A percentile compares a stretch with the other conserved stretches of the same genome.
Evolutionary conservation across 1,284 basidiomycete genomes (phyloP).

Genomic region (Cryptococcus sp.): DNA sequence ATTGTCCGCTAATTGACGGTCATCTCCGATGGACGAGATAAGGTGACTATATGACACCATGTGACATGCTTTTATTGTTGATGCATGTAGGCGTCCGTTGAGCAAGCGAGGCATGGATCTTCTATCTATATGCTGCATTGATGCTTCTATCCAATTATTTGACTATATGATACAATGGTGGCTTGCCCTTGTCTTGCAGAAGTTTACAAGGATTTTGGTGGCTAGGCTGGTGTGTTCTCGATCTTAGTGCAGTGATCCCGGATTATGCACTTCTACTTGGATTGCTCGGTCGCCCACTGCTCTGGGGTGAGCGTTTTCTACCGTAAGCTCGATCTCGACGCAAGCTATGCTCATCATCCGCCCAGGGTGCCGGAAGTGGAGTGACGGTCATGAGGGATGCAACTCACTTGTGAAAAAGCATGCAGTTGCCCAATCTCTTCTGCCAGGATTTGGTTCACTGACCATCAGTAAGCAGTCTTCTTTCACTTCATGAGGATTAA

Average conservation of each 20-base stretch:
- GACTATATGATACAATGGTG: too few relatives aligned
- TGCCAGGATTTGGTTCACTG: conserved; percentile 44
- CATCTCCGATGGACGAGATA: not conserved
- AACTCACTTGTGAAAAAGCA: conserved; percentile 46
- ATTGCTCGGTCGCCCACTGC: conserved; percentile 42
- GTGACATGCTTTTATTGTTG: not conserved
- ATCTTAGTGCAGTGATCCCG: too few relatives aligned
- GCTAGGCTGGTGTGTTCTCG: too few relatives aligned
- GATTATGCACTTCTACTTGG: too few relatives aligned
- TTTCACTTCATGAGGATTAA: not conserved
- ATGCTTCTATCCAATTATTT: too few relatives aligned
- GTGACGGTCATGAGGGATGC: not conserved
- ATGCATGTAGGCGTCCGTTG: too few relatives aligned
- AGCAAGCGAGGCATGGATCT: too few relatives aligned
- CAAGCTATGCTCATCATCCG: not conserved
- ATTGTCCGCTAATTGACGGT: not conserved
- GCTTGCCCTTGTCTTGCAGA: too few relatives aligned
- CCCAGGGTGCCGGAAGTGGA: not conserved
- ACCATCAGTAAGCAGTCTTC: not conserved
- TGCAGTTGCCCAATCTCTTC: conserved; percentile 44
- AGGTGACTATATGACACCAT: not conserved
- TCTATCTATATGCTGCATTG: too few relatives aligned
- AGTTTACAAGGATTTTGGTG: too few relatives aligned
- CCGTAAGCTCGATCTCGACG: not conserved
- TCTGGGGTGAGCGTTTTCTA: conserved; percentile 46